phyloP scores from a whole-genome alignment of 495 filamentous ascomycete species.

The Hypoxylon crocopeplum region DNA sequence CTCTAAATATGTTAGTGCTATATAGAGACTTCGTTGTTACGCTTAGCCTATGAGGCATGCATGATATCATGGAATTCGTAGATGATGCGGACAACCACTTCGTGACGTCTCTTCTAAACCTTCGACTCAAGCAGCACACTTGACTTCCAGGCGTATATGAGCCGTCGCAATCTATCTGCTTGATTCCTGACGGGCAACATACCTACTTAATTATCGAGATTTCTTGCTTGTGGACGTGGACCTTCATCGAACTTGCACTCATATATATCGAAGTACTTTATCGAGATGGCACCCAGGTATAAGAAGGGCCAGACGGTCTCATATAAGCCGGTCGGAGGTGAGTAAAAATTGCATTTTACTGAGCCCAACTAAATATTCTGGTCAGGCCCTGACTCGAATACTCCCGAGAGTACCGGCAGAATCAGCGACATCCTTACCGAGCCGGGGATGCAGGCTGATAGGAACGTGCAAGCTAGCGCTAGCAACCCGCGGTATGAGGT shows the following conservation, averaged over 20 bases:
- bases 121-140: neutral
- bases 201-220: too few species aligned
- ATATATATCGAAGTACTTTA: neutral
- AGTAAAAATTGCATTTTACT: neutral
- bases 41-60: constrained; percentile 1
- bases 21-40: neutral
- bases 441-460: constrained; percentile 44
- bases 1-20: neutral
- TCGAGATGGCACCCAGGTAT: constrained; percentile 29
- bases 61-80: constrained; percentile 25
- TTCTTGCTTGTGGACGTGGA: too few species aligned
- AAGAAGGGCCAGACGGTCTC: constrained; percentile 42
- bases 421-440: constrained; percentile 46
- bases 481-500: constrained; percentile 49
- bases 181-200: too few species aligned
- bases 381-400: constrained; percentile 47
- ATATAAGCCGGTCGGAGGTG: constrained; percentile 47
- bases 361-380: constrained; percentile 12
- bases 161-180: too few species aligned
- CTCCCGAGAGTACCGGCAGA: constrained; percentile 43
- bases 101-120: constrained; percentile 25
- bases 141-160: constrained; percentile 12
- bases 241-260: too few species aligned
- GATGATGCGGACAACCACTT: constrained; percentile 23
- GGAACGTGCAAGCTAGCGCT: constrained; percentile 46